These are phyloP conservation scores for Yarrowia sp. DNA, from an alignment of 805 yeast species.

Conservation along the genomic window DNA sequence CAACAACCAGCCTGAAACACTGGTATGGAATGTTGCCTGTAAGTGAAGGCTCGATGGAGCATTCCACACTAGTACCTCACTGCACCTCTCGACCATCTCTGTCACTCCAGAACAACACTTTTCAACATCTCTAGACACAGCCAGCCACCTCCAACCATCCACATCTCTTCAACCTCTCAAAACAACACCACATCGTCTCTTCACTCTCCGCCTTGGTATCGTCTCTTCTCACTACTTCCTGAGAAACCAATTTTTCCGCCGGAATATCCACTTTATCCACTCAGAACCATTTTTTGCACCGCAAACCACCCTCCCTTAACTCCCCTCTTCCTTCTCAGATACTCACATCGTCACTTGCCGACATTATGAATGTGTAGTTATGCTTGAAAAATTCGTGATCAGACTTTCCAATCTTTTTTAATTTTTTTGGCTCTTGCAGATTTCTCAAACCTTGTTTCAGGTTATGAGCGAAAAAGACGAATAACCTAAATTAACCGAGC, in stretches of 20 bases:
- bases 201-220: no score
- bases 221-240: background rate
- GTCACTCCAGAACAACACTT: no score
- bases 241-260: background rate
- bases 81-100: no score
- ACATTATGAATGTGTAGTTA: slow-evolving; percentile 17
- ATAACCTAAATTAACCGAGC: background rate
- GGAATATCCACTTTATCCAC: background rate
- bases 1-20: no score
- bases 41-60: no score
- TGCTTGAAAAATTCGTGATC: slow-evolving; percentile 14
- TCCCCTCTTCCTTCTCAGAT: background rate
- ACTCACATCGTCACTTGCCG: slow-evolving; percentile 27
- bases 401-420: slow-evolving; percentile 4
- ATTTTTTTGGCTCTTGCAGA: slow-evolving; percentile 21
- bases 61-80: no score
- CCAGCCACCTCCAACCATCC: no score
- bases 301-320: background rate
- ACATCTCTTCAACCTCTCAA: no score
- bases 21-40: no score
- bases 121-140: no score
- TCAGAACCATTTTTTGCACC: background rate
- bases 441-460: slow-evolving; percentile 2
- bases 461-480: background rate
- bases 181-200: no score